These are phyloP conservation scores for Amanita polypyramis DNA, from an alignment of 768 basidiomycete species.

Conservation along the genomic window DNA sequence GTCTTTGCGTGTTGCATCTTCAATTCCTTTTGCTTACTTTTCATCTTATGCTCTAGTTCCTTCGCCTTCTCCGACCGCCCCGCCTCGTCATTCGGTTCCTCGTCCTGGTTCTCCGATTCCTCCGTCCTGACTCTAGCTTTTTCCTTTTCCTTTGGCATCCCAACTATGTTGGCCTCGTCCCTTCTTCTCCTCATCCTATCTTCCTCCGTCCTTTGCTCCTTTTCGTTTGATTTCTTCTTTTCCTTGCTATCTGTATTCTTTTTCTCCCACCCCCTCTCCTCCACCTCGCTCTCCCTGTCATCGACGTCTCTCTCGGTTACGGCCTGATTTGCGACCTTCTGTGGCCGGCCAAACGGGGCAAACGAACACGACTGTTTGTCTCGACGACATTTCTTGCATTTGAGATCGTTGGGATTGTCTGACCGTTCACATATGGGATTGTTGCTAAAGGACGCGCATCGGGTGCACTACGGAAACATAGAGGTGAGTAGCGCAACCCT, in stretches of 20 bases:
- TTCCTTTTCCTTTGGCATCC: not conserved
- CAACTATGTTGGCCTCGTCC: no score
- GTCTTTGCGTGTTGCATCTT: no score
- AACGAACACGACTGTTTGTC: constrained; percentile 6
- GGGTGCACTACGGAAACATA: not conserved
- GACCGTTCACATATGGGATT: constrained; percentile 1
- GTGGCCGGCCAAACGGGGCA: not conserved
- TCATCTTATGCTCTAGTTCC: no score
- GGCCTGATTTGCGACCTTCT: not conserved
- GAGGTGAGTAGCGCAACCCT: not conserved
- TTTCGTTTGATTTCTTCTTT: not conserved
- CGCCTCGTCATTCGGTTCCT: not conserved
- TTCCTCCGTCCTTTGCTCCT: not conserved
- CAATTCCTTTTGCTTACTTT: no score
- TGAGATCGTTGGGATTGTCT: not conserved
- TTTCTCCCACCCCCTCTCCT: not conserved
- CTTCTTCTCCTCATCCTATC: no score
- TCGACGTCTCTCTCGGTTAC: not conserved
- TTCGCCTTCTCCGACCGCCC: not conserved
- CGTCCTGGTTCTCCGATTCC: not conserved
- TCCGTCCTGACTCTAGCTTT: not conserved
- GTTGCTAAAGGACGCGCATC: constrained; percentile 1
- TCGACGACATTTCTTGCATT: constrained; percentile 4
- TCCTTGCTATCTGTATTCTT: not conserved
- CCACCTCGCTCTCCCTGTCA: not conserved